Conservation (phyloP, 495 filamentous ascomycete species). For the Paragyromitra xinjiangensis region DNA sequence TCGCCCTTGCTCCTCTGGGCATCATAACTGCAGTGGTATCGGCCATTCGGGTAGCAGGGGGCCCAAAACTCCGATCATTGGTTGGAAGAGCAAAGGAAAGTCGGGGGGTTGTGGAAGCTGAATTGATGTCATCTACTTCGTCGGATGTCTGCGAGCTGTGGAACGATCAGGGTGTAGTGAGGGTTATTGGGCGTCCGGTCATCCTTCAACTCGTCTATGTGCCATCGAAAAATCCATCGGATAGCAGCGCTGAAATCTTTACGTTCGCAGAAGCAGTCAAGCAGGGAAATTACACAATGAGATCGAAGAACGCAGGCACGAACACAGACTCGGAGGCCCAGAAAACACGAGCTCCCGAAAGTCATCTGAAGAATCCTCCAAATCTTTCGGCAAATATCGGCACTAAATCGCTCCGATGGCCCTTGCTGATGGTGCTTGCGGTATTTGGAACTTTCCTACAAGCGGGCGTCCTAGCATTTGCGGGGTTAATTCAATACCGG, state of each 20-base stretch:
- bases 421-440: neutral
- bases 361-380: neutral
- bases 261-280: neutral
- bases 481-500: neutral
- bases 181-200: conserved; percentile 46
- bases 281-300: neutral
- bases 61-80: conserved; percentile 1
- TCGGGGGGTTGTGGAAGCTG: conserved; percentile 3
- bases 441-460: conserved; percentile 2
- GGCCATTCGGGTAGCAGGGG: conserved; percentile 18
- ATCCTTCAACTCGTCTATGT: conserved; percentile 1
- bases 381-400: conserved; percentile 11
- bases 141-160: conserved; percentile 55
- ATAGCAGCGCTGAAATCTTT: neutral
- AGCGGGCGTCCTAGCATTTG: conserved; percentile 6
- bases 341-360: neutral
- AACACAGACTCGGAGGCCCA: neutral
- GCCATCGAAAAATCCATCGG: neutral
- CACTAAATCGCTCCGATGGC: neutral
- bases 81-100: conserved; percentile 35
- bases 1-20: conserved; percentile 25
- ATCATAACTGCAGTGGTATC: conserved; percentile 30
- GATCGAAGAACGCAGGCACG: neutral
- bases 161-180: conserved; percentile 57
- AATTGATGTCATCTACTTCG: conserved; percentile 24